Base-by-base conservation (phyloP, 179 eudicot species). In the Pouteria campechiana region DNA sequence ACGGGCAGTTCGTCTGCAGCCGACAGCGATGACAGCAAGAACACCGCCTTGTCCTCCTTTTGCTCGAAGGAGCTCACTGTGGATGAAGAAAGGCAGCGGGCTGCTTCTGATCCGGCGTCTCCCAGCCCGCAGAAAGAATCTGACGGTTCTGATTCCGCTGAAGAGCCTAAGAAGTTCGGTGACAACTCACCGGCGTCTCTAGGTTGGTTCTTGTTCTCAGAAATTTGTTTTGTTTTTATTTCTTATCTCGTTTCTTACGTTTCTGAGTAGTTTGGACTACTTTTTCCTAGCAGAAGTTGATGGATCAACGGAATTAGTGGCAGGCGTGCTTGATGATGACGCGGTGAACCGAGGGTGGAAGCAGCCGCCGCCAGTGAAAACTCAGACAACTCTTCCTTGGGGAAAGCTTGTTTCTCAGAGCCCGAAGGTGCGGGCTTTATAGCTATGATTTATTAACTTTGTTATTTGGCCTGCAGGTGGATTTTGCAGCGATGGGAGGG, bases 391-490 rank as follows among this genome's bases (percentile, higher is more conserved):
- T n/a, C n/a, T 57, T 29, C 73, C 88, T 0, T 88, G 95, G 97
- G 95, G 80, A 25, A 74, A 79, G 64, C 93, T 89, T 25, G 76
- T 89, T 23, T 89, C 97, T 5, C 86, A 85, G 78, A 73, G 58
- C 32, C 60, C 94, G 18, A 66, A 79, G 87, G 96, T 87, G 22
- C 40, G 72, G 53, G 3, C 10, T 30, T 21, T 9, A 3, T 20
- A 39, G 29, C 18, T 30, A 32, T 52, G 12, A 18, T 13, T 12
- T 39, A 18, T 25, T 18, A n/a, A 17, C 15, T 6, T 20, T 46
- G 28, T 3, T 64, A 2, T 37, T 52, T 46, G 22, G 10, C n/a
- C n/a, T n/a, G n/a, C n/a, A n/a, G n/a, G 4, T n/a, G 30, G 4
- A 11, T 12, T 21, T 35, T 42, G 25, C 2, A 5, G 25, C 7